These are phyloP conservation scores for Solanum dulcamara DNA, from an alignment of 257 asterid genomes.

Conservation along the genomic window DNA sequence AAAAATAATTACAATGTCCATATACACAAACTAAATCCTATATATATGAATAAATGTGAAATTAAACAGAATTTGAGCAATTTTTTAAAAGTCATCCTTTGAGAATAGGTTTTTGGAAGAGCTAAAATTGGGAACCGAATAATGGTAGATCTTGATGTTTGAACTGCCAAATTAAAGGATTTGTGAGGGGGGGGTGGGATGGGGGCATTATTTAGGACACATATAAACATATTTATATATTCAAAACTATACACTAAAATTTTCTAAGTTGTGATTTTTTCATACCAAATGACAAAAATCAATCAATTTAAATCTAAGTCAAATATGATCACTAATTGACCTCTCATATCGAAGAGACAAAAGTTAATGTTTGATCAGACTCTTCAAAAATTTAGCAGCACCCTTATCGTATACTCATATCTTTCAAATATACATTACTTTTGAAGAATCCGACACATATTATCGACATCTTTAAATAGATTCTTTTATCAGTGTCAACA, in stretches of 20 bases:
- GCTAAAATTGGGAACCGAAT: neutral
- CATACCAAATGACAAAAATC: neutral
- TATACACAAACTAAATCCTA: neutral
- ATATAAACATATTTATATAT: too few relatives aligned
- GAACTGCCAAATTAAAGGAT: constrained; percentile 6
- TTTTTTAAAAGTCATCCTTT: neutral
- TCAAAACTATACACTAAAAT: too few relatives aligned
- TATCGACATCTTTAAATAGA: too few relatives aligned
- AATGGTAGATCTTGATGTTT: constrained; percentile 14
- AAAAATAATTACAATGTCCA: neutral
- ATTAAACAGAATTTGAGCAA: neutral
- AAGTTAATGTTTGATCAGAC: neutral
- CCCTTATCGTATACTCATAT: too few relatives aligned
- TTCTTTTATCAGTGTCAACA: too few relatives aligned
- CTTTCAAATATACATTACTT: too few relatives aligned
- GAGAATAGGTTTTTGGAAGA: neutral
- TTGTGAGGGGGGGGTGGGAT: too few relatives aligned
- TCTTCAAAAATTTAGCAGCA: too few relatives aligned
- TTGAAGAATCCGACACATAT: too few relatives aligned
- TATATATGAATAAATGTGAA: neutral
- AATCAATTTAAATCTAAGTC: neutral
- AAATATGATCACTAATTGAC: neutral
- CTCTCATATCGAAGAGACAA: neutral
- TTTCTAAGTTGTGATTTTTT: too few relatives aligned
- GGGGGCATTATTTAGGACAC: too few relatives aligned